Evolutionary conservation across 495 filamentous ascomycete genomes (phyloP).

Genomic region (Penicillium tannophilum): DNA sequence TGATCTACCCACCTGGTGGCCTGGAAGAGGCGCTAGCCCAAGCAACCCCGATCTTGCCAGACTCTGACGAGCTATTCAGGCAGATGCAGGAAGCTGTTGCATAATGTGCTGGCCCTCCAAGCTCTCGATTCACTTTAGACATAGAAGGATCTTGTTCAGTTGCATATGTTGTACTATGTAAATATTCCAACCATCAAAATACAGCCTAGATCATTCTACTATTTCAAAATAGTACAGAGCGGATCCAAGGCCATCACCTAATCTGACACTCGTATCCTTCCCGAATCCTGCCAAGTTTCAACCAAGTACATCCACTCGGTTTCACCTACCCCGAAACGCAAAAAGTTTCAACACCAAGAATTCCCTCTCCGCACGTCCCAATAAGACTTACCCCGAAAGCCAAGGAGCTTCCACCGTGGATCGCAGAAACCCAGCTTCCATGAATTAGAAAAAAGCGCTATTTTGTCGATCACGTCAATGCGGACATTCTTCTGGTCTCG

Average conservation of each 20-base stretch:
- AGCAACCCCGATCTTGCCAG: constrained; percentile 20
- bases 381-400: background rate
- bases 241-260: background rate
- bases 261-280: background rate
- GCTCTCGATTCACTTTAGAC: background rate
- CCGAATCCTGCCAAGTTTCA: background rate
- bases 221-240: background rate
- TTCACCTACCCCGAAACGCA: constrained; percentile 8
- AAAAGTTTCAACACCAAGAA: background rate
- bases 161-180: background rate
- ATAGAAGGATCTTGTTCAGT: background rate
- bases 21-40: constrained; percentile 17
- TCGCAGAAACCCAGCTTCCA: constrained; percentile 6
- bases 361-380: background rate
- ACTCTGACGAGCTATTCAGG: constrained; percentile 19
- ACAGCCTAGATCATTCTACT: background rate
- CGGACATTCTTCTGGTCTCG: background rate
- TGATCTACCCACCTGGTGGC: constrained; percentile 19
- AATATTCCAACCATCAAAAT: background rate
- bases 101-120: background rate
- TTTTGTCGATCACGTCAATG: background rate
- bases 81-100: constrained; percentile 15
- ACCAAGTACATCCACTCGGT: background rate
- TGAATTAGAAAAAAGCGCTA: constrained; percentile 6
- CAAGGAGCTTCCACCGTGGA: constrained; percentile 1